phyloP scores from a whole-genome alignment of 2,329 filamentous ascomycete species.

The Phialocephala sp. region DNA sequence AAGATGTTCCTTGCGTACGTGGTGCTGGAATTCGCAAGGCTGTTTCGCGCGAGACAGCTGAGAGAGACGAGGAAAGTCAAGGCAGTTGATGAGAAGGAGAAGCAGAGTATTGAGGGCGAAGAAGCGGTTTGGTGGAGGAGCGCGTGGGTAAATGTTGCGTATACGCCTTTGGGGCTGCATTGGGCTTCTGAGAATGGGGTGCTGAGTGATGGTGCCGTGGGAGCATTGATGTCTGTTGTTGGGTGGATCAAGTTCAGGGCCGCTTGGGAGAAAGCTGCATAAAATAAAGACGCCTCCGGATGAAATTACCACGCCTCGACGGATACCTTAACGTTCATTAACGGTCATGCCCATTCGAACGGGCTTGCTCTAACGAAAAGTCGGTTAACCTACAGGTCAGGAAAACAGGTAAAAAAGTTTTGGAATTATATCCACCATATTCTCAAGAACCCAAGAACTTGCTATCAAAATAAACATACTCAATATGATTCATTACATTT shows the following conservation, averaged over 20 bases:
- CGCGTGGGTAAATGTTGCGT: slow-evolving; percentile 8
- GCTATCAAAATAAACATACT: no score
- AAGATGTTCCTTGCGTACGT: slow-evolving; percentile 23
- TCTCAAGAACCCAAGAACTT: no score
- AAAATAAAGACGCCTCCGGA: background rate
- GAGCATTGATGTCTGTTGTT: slow-evolving; percentile 19
- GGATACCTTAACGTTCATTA: no score
- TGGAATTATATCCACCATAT: no score
- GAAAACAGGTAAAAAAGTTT: no score
- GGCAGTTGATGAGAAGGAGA: slow-evolving; percentile 16
- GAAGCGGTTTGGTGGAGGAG: slow-evolving; percentile 14
- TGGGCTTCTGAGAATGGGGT: slow-evolving; percentile 19
- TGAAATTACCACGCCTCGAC: no score
- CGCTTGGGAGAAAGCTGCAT: slow-evolving; percentile 36
- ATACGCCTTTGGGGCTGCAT: slow-evolving; percentile 19
- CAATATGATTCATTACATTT: no score
- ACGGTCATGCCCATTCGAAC: no score
- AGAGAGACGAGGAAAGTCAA: slow-evolving; percentile 14
- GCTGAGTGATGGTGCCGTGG: slow-evolving; percentile 17
- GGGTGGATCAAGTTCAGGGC: slow-evolving; percentile 20
- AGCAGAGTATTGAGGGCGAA: slow-evolving; percentile 9
- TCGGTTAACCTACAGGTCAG: no score
- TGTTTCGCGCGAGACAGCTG: slow-evolving; percentile 17
- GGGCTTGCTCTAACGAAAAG: no score
- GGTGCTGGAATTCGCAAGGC: slow-evolving; percentile 17